These are phyloP conservation scores for Candida qinlingensis DNA, from an alignment of 805 yeast species.

Conservation along the genomic window DNA sequence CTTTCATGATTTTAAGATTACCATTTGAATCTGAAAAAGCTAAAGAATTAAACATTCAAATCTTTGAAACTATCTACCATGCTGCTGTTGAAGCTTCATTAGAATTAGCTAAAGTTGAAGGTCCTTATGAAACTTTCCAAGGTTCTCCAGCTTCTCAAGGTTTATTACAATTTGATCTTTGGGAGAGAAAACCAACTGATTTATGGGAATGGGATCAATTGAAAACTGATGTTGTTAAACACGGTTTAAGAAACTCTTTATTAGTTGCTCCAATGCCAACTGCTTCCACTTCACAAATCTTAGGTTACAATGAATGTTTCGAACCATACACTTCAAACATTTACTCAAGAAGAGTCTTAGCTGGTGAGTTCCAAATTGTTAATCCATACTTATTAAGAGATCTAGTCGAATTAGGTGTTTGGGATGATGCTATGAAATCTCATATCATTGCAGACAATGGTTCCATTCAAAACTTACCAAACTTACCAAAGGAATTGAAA, in stretches of 20 bases:
- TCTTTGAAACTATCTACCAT: constrained; percentile 94
- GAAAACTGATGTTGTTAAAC: constrained; percentile 49
- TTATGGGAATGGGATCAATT: constrained; percentile 83
- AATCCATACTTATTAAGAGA: constrained; percentile 83
- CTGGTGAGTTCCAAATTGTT: constrained; percentile 93
- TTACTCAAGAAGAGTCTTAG: constrained; percentile 82
- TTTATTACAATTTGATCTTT: constrained; percentile 76
- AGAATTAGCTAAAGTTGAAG: constrained; percentile 68
- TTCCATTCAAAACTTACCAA: constrained; percentile 71
- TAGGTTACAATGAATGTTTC: constrained; percentile 92
- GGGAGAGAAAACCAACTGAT: constrained; percentile 73
- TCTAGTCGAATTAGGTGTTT: constrained; percentile 72
- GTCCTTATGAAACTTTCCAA: constrained; percentile 64
- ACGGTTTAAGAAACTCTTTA: constrained; percentile 83
- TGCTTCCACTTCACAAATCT: constrained; percentile 93
- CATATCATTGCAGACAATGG: constrained; percentile 74
- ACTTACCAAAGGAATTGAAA: constrained; percentile 71
- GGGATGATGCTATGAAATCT: constrained; percentile 78
- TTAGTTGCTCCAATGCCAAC: constrained; percentile 97
- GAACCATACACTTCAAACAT: constrained; percentile 94
- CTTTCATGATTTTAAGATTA: constrained; percentile 69
- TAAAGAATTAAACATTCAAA: constrained; percentile 66
- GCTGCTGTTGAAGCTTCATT: constrained; percentile 85
- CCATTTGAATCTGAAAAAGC: constrained; percentile 88
- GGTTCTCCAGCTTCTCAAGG: constrained; percentile 94